Conservation (phyloP, 495 filamentous ascomycete species). For the Penicillium salamii region DNA sequence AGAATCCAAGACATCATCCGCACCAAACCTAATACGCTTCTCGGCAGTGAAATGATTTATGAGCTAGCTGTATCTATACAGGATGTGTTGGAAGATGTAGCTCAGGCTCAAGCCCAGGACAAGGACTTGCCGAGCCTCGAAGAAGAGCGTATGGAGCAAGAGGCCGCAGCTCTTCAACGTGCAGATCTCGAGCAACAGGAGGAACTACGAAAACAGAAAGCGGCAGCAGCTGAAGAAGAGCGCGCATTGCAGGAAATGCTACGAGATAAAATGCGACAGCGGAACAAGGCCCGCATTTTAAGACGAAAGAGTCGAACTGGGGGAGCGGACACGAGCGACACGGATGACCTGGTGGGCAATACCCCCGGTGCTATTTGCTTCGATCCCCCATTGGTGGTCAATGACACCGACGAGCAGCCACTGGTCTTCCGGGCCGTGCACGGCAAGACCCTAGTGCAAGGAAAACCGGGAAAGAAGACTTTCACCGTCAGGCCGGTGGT, state of each 20-base stretch:
- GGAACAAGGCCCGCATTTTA: conserved; percentile 37
- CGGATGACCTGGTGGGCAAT: conserved; percentile 36
- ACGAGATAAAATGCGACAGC: conserved; percentile 65
- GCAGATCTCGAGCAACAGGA: conserved; percentile 55
- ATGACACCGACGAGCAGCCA: conserved; percentile 52
- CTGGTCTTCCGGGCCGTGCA: conserved; percentile 63
- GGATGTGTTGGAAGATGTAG: conserved; percentile 85
- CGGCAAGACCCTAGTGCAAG: conserved; percentile 56
- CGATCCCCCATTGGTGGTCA: conserved; percentile 64
- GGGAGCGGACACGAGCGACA: conserved; percentile 29
- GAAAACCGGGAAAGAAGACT: conserved; percentile 55
- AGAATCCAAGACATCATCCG: conserved; percentile 69
- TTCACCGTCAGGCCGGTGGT: conserved; percentile 68
- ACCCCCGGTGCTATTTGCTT: conserved; percentile 57
- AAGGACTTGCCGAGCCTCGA: conserved; percentile 80
- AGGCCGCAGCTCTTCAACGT: conserved; percentile 52
- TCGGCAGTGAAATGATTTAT: conserved; percentile 86
- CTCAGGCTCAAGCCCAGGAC: conserved; percentile 66
- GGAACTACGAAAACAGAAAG: conserved; percentile 50
- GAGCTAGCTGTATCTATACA: conserved; percentile 78
- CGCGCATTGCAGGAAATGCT: conserved; percentile 70
- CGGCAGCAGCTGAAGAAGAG: conserved; percentile 67
- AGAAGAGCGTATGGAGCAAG: conserved; percentile 76
- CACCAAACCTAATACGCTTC: conserved; percentile 65
- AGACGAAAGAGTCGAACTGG: conserved; percentile 40